Evolutionary conservation across 208 protist species (phyloP).

Genomic region (Crithidia brevicula): DNA sequence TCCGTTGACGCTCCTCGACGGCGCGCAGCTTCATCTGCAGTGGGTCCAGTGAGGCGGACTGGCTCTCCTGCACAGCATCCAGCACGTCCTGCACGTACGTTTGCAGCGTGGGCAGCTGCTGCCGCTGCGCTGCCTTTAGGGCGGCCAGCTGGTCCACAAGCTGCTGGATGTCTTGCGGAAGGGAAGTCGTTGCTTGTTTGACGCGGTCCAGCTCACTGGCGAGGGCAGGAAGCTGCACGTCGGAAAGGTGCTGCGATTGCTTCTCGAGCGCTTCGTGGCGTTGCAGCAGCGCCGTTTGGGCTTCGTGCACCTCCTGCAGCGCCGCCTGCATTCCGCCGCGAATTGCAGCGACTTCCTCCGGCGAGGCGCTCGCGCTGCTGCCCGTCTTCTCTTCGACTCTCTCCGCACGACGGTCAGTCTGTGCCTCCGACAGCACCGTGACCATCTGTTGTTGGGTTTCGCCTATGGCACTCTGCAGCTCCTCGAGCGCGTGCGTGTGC

Average conservation of each 20-base stretch:
- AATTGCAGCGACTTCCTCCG: neutral
- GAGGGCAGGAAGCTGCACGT: constrained; percentile 6
- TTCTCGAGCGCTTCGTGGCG: constrained; percentile 5
- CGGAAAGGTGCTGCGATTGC: constrained; percentile 10
- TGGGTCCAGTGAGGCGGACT: constrained; percentile 18
- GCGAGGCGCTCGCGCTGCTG: neutral
- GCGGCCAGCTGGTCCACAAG: constrained; percentile 18
- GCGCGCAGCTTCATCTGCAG: constrained; percentile 25
- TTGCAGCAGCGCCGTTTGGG: neutral
- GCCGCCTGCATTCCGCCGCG: neutral
- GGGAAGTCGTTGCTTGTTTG: neutral
- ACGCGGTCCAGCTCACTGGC: constrained; percentile 4
- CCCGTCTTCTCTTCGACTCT: neutral
- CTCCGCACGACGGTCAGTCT: neutral
- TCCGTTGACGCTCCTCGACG: constrained; percentile 24
- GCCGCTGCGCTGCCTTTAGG: constrained; percentile 25
- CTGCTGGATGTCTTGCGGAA: neutral
- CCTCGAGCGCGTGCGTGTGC: constrained; percentile 4
- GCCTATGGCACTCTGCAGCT: neutral
- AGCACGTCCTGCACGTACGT: constrained; percentile 33
- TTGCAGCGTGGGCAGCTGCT: constrained; percentile 34
- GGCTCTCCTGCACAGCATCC: constrained; percentile 25
- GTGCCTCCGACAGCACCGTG: neutral
- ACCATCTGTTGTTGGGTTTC: constrained; percentile 8
- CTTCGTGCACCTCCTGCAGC: constrained; percentile 3